Conservation (phyloP, 805 yeast genomes). For the Vanderwaltozyma polyspora region DNA sequence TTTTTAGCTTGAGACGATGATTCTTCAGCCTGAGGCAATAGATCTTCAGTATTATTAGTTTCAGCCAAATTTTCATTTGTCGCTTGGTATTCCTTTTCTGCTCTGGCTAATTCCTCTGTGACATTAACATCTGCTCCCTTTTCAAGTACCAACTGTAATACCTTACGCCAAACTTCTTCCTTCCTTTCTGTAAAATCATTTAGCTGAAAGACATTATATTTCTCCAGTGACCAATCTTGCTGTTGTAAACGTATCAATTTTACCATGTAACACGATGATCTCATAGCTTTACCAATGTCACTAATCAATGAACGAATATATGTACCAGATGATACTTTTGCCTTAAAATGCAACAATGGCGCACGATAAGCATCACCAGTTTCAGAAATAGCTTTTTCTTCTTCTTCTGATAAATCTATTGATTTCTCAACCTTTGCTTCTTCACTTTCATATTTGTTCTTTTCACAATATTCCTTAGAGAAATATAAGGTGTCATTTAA, state of each 20-base stretch:
- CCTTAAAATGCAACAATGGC: conserved; percentile 60
- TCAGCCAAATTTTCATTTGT: neutral
- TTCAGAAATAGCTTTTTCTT: conserved; percentile 15
- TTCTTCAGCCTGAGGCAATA: too few relatives aligned
- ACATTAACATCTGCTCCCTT: conserved; percentile 33
- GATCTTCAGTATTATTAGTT: neutral
- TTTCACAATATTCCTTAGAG: conserved; percentile 43
- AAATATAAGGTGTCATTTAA: conserved; percentile 52
- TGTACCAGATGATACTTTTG: conserved; percentile 88
- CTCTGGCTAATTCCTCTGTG: conserved; percentile 21
- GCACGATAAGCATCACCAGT: conserved; percentile 37
- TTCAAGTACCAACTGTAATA: conserved; percentile 43
- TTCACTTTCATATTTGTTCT: conserved; percentile 31
- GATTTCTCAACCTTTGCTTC: conserved; percentile 32
- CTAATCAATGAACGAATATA: conserved; percentile 83
- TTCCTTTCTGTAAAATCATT: conserved; percentile 52
- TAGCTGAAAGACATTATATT: conserved; percentile 53
- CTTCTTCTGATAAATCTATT: conserved; percentile 29
- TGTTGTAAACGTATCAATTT: conserved; percentile 63
- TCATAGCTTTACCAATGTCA: conserved; percentile 75
- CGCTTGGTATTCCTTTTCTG: conserved; percentile 2
- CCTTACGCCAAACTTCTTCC: conserved; percentile 62
- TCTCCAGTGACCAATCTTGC: conserved; percentile 72
- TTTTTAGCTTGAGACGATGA: too few relatives aligned
- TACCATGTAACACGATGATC: conserved; percentile 81